Conservation (phyloP, 2,329 filamentous ascomycete genomes). For the Magnaporthiopsis poae region DNA sequence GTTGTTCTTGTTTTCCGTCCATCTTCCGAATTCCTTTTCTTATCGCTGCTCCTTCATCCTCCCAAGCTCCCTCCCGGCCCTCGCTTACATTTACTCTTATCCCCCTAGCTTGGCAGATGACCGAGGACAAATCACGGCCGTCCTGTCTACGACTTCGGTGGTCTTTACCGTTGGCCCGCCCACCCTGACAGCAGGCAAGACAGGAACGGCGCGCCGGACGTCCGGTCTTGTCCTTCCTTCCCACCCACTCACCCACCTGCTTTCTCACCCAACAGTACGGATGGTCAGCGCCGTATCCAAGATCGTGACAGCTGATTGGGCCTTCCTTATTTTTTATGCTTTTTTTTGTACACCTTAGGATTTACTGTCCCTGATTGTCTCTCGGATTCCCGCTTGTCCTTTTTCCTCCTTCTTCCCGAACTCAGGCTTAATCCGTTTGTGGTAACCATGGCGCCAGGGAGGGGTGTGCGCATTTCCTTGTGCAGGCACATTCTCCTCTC, state of each 20-base stretch:
- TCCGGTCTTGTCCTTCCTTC: slow-evolving; percentile 1
- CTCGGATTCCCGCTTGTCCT: neutral
- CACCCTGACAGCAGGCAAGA: neutral
- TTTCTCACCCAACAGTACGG: neutral
- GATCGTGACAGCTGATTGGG: neutral
- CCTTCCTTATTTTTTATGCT: too few relatives aligned
- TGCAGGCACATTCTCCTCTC: neutral
- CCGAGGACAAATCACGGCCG: neutral
- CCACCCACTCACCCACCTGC: neutral
- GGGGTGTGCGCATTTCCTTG: neutral
- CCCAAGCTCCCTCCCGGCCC: too few relatives aligned
- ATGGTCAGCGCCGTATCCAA: neutral
- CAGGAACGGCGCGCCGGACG: slow-evolving; percentile 3
- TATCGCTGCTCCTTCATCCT: neutral
- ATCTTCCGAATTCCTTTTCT: neutral
- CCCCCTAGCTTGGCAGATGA: neutral
- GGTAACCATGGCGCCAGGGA: neutral
- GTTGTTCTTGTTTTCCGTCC: neutral
- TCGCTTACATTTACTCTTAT: neutral
- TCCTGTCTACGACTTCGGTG: neutral
- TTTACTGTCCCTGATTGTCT: neutral
- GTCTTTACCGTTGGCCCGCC: neutral
- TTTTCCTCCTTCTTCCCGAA: neutral
- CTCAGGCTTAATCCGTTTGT: neutral
- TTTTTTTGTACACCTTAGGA: neutral